phyloP scores from a whole-genome alignment of 2,329 filamentous ascomycete species.

The Fusarium denticulatum region DNA sequence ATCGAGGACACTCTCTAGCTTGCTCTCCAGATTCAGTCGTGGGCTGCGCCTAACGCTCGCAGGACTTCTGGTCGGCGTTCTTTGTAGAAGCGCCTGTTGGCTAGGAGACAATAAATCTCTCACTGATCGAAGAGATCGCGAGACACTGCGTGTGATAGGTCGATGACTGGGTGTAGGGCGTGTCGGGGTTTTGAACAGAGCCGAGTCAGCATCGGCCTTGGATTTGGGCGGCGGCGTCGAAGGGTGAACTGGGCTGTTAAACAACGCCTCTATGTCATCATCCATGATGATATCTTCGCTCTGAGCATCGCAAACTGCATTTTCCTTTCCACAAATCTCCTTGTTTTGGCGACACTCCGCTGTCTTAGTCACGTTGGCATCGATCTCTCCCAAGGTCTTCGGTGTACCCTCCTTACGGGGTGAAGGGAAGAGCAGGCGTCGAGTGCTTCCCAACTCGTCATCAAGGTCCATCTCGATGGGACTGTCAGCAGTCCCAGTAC shows the following conservation, averaged over 20 bases:
- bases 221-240: constrained; percentile 63
- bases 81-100: constrained; percentile 54
- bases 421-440: constrained; percentile 80
- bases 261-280: constrained; percentile 71
- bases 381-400: constrained; percentile 69
- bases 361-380: constrained; percentile 62
- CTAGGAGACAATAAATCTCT: constrained; percentile 57
- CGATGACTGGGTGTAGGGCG: constrained; percentile 70
- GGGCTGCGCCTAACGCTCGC: constrained; percentile 56
- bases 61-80: constrained; percentile 59
- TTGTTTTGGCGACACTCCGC: constrained; percentile 51
- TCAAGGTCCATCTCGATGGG: constrained; percentile 64
- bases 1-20: constrained; percentile 54
- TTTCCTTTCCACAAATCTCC: constrained; percentile 56
- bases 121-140: constrained; percentile 63
- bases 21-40: constrained; percentile 51
- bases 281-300: constrained; percentile 46
- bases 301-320: constrained; percentile 57
- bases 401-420: constrained; percentile 72
- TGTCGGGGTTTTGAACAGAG: constrained; percentile 70
- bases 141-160: constrained; percentile 69
- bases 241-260: constrained; percentile 65
- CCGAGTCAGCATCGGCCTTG: constrained; percentile 51
- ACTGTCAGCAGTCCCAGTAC: constrained; percentile 65
- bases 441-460: constrained; percentile 64